Base-by-base conservation (phyloP, 2,329 filamentous ascomycete genomes). In the Scedosporium minutisporum region DNA sequence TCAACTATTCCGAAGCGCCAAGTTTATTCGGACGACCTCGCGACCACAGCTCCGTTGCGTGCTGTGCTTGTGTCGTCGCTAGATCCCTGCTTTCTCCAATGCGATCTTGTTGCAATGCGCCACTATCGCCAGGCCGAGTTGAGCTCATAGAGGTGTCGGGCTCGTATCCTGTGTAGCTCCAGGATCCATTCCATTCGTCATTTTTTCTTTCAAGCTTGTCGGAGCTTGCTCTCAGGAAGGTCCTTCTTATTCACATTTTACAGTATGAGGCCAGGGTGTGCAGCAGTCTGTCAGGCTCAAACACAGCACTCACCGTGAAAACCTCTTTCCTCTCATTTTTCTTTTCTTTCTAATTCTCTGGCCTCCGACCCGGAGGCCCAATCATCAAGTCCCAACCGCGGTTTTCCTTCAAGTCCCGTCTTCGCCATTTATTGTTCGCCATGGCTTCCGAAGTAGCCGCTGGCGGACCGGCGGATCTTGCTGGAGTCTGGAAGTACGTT, bases 401-500 rank as follows among this genome's bases (percentile, higher is more conserved):
- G 33, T 21, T 9, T 33, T 38, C 38, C 21, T 21, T 27, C 9
- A 18, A 42, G 33, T 23, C 38, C 12, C 21, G 9, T 25, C 44
- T 10, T 53, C 21, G 18, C 41, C 10, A 41, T 25, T 23, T 42
- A 18, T 48, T 21, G 25, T 41, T 18, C 42, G 14, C 41, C 53
- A 62, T 62, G 60, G 60, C 60, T 16, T 55, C 60, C 21, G 60
- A 62, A 42, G 51, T 53, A 38, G 38, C 46, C 33, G 38, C 38
- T 5, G 60, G 57, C n/a, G 27, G 14, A 14, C n/a, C 29, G 33
- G 33, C 60, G 23, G 60, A 58, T 10, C 57, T 65, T 58, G 64
- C 64, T 27, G 51, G 63, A 23, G 61, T 63, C 46, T 66, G 65
- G 65, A 63, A 65, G 65, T 65, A 61, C 57, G 65, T 63, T 18